A percentile compares a stretch with the other conserved stretches of the same genome.
Conservation (phyloP, 2,329 filamentous ascomycete genomes). For the Stromatinia cepivora region DNA sequence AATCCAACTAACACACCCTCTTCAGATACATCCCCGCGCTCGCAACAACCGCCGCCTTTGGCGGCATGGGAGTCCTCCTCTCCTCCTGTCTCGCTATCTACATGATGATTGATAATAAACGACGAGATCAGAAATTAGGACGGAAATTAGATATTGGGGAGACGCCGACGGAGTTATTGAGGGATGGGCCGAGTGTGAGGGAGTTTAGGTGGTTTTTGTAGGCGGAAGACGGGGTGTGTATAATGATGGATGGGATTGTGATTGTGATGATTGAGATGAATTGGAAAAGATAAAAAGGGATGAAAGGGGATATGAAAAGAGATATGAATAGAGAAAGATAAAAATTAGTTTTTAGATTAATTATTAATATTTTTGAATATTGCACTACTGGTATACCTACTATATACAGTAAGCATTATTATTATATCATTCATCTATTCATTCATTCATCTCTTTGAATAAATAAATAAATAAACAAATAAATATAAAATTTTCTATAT, state of each 20-base stretch:
- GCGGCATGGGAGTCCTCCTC: constrained; percentile 57
- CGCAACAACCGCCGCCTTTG: constrained; percentile 65
- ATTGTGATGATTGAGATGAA: neutral
- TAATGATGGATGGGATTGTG: neutral
- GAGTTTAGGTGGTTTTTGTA: constrained; percentile 60
- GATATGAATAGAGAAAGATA: no score
- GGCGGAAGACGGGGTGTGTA: neutral
- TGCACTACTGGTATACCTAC: no score
- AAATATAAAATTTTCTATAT: no score
- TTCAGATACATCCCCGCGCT: constrained; percentile 59
- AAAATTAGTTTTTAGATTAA: no score
- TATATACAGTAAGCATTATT: no score
- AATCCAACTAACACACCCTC: neutral
- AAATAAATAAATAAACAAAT: no score
- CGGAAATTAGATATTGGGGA: constrained; percentile 44
- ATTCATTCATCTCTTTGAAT: no score
- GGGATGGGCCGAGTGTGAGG: constrained; percentile 53
- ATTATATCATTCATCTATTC: no score
- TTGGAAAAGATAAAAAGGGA: no score
- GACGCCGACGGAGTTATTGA: constrained; percentile 56
- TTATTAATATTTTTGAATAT: no score
- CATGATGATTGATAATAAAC: constrained; percentile 57
- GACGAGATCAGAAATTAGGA: constrained; percentile 35
- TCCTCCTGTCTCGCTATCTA: constrained; percentile 56
- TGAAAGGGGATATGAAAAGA: no score